Percentiles rank a stretch among this genome's conserved stretches.
Conservation (phyloP, 2,329 filamentous ascomycete genomes). For the Westerdykella aurantiaca region DNA sequence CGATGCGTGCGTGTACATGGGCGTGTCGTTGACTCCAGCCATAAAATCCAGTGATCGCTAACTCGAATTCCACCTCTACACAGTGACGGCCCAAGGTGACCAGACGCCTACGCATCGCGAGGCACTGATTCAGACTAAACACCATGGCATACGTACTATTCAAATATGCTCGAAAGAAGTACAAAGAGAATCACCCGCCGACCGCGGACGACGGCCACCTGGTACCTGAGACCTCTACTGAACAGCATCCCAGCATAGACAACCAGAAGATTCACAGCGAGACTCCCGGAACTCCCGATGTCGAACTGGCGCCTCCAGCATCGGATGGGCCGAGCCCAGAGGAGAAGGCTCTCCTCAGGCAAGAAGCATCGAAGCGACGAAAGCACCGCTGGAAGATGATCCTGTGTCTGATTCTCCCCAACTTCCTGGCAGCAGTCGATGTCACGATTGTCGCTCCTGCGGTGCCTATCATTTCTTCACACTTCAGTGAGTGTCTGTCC, state of each 20-base stretch:
- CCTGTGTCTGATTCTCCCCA: conserved; percentile 54
- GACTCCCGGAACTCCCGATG: not conserved
- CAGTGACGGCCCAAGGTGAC: too few species aligned
- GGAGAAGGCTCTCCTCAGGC: conserved; percentile 9
- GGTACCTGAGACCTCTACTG: conserved; percentile 12
- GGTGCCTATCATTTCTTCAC: conserved; percentile 56
- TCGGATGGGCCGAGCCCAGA: not conserved
- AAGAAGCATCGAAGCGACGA: conserved; percentile 11
- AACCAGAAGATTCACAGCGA: not conserved
- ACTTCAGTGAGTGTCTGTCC: conserved; percentile 50
- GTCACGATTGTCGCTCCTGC: conserved; percentile 59
- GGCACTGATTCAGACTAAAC: not conserved
- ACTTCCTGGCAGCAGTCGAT: conserved; percentile 58
- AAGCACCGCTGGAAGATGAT: conserved; percentile 56
- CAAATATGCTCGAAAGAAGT: conserved; percentile 22
- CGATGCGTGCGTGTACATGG: too few species aligned
- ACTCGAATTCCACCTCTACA: too few species aligned
- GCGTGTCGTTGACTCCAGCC: too few species aligned
- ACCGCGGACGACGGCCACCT: conserved; percentile 22
- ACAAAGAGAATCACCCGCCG: conserved; percentile 11
- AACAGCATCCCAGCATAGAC: conserved; percentile 2
- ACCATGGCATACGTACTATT: conserved; percentile 24
- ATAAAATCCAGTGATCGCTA: too few species aligned
- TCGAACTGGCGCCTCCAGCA: not conserved
- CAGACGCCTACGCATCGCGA: too few species aligned